Evolutionary conservation across 108 stramenopile species (phyloP).

Genomic region (Pinguiococcus pyrenoidosus): DNA sequence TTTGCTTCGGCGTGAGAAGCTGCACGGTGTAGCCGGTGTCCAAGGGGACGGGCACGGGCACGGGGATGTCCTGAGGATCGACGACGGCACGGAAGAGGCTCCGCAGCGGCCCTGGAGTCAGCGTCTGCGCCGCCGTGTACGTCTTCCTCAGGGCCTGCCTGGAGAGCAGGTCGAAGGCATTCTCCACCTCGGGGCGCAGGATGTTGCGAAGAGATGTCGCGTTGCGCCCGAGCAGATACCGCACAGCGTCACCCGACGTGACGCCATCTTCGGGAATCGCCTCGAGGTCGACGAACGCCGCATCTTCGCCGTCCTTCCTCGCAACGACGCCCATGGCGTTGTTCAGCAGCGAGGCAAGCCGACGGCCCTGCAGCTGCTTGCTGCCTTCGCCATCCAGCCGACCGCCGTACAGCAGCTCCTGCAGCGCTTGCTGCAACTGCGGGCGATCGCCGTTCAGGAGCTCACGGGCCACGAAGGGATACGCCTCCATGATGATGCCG

Average conservation of each 20-base stretch:
- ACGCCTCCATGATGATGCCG: slow-evolving; percentile 70
- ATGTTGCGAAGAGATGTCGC: slow-evolving; percentile 54
- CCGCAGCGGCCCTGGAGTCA: slow-evolving; percentile 47
- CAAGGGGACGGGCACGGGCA: slow-evolving; percentile 37
- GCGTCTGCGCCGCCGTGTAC: slow-evolving; percentile 41
- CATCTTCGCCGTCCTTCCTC: slow-evolving; percentile 58
- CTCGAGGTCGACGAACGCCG: slow-evolving; percentile 71
- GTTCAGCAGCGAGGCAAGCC: slow-evolving; percentile 45
- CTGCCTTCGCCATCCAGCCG: slow-evolving; percentile 27
- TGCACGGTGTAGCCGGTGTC: slow-evolving; percentile 10
- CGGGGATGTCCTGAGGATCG: slow-evolving; percentile 7
- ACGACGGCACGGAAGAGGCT: background rate
- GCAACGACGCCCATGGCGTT: slow-evolving; percentile 41
- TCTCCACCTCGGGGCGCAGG: slow-evolving; percentile 57
- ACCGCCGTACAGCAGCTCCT: slow-evolving; percentile 60
- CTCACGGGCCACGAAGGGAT: slow-evolving; percentile 74
- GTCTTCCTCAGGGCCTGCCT: slow-evolving; percentile 59
- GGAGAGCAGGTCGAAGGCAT: slow-evolving; percentile 55
- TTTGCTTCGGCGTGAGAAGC: slow-evolving; percentile 42
- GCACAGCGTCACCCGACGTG: slow-evolving; percentile 47
- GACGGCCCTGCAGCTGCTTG: slow-evolving; percentile 47
- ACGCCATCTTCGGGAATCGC: slow-evolving; percentile 60
- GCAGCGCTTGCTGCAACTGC: slow-evolving; percentile 58
- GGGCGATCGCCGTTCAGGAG: slow-evolving; percentile 58
- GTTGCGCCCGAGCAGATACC: slow-evolving; percentile 53